Evolutionary conservation across 768 basidiomycete species (phyloP).

Genomic region (Lanmaoa pseudosensibilis): DNA sequence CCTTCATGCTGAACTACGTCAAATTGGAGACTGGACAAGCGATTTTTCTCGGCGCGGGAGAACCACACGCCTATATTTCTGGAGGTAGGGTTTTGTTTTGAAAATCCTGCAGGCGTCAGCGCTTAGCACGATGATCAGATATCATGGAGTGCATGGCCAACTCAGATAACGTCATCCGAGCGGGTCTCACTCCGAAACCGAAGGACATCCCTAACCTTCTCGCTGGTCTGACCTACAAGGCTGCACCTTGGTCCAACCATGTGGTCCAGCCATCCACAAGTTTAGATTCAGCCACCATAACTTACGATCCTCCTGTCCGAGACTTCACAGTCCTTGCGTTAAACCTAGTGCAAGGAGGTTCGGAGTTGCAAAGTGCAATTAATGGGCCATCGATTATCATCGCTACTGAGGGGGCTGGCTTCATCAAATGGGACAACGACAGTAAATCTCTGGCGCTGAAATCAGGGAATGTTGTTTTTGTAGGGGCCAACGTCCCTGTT

Average conservation of each 20-base stretch:
- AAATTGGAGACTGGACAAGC: conserved; percentile 80
- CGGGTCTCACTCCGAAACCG: conserved; percentile 94
- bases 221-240: conserved; percentile 79
- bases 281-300: conserved; percentile 38
- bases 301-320: conserved; percentile 90
- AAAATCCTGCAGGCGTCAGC: neutral
- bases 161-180: conserved; percentile 98
- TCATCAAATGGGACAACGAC: conserved; percentile 47
- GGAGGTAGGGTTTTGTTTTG: conserved; percentile 61
- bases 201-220: conserved; percentile 92
- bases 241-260: conserved; percentile 68
- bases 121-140: conserved; percentile 48
- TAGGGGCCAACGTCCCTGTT: conserved; percentile 70
- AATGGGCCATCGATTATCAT: conserved; percentile 86
- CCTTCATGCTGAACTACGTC: conserved; percentile 86
- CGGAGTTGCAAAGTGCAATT: conserved; percentile 59
- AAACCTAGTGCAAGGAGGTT: conserved; percentile 43
- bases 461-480: conserved; percentile 77
- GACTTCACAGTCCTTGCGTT: conserved; percentile 88
- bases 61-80: conserved; percentile 94
- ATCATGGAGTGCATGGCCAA: conserved; percentile 99
- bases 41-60: conserved; percentile 92
- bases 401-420: conserved; percentile 67
- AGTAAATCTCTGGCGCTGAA: conserved; percentile 41
- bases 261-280: conserved; percentile 62